Base-by-base conservation (phyloP, 352 stramenopile genomes). In the Pythium aquatile region DNA sequence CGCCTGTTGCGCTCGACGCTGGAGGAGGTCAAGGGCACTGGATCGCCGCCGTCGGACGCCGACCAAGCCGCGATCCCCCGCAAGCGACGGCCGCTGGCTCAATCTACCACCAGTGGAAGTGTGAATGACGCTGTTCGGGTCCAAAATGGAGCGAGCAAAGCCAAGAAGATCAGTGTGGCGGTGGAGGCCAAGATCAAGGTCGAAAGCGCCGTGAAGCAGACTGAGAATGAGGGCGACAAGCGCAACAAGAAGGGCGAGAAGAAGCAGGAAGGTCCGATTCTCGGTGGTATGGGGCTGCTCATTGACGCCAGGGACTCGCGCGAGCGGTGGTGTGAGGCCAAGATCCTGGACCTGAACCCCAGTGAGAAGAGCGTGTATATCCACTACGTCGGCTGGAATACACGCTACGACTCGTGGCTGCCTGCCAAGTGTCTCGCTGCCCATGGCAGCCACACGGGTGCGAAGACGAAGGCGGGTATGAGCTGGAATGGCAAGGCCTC, bases 331-430 rank as follows among this genome's bases (percentile, higher is more conserved):
- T 74, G 76, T 8, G 81, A 91, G 63, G 84, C 79, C 39, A 82
- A 82, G 40, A 73, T 93, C 30, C 29, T 90, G 40, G 65, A 81
- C 14, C 46, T 90, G 30, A 66, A 90, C 55, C 52, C 58, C 10
- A 42, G 61, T 1, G 68, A 75, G 29, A 54, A 75, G 26, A 53
- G 70, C 13, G 58, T 85, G 24, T 89, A 79, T 29, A 75, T 91
- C 47, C 84, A 93, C 55, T 91, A 89, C 64, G 83, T 93, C 56
- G 81, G 84, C 46, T 93, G 81, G 81, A 93, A 93, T 65, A 55
- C 81, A 2, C 76, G 84, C 9, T 88, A 88, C 57, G 84, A 93
- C 54, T 74, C 72, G 51, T 93, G 84, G 84, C 63, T 90, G 10
- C 24, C 64, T 11, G 55, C 70, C 7, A 65, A 81, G n/a, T 73